Evolutionary conservation across 1,284 basidiomycete species (phyloP).

Genomic region (Austroboletus novae-zelandiae): DNA sequence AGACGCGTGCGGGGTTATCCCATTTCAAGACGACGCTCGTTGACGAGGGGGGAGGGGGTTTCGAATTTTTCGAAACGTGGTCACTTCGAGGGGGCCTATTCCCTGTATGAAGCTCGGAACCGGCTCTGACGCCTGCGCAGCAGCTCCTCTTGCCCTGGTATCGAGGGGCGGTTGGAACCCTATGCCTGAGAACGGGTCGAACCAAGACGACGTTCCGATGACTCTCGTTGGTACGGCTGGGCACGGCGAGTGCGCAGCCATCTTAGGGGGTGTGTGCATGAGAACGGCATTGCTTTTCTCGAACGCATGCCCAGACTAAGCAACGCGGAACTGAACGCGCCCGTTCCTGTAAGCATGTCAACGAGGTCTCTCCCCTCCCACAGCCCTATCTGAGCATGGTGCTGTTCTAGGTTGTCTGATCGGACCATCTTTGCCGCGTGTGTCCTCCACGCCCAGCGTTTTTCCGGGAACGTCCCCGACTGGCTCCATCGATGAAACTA

Average conservation of each 20-base stretch:
- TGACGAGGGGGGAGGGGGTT: background rate
- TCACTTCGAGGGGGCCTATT: background rate
- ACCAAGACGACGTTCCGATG: background rate
- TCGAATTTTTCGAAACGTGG: background rate
- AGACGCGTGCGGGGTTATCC: background rate
- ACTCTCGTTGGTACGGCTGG: too few species aligned
- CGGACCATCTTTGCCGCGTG: slow-evolving; percentile 8
- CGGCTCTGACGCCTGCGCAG: slow-evolving; percentile 2
- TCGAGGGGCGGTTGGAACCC: slow-evolving; percentile 2
- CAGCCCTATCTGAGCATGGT: slow-evolving; percentile 2
- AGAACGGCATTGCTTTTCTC: slow-evolving; percentile 4
- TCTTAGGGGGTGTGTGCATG: slow-evolving; percentile 1
- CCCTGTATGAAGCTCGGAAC: background rate
- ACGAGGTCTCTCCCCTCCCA: slow-evolving; percentile 3
- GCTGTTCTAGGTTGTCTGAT: slow-evolving; percentile 10
- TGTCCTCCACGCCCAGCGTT: slow-evolving; percentile 1
- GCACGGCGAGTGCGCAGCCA: too few species aligned
- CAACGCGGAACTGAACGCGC: background rate
- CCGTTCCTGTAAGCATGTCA: slow-evolving; percentile 8
- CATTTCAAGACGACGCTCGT: background rate
- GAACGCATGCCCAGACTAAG: background rate
- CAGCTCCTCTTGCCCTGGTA: background rate
- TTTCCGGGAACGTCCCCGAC: background rate
- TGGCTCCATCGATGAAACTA: background rate
- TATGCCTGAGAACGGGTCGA: slow-evolving; percentile 15